A percentile compares a stretch with the other conserved stretches of the same genome.
Evolutionary conservation across 2,329 filamentous ascomycete species (phyloP).

Genomic region (Phaeophleospora eucalypticola): DNA sequence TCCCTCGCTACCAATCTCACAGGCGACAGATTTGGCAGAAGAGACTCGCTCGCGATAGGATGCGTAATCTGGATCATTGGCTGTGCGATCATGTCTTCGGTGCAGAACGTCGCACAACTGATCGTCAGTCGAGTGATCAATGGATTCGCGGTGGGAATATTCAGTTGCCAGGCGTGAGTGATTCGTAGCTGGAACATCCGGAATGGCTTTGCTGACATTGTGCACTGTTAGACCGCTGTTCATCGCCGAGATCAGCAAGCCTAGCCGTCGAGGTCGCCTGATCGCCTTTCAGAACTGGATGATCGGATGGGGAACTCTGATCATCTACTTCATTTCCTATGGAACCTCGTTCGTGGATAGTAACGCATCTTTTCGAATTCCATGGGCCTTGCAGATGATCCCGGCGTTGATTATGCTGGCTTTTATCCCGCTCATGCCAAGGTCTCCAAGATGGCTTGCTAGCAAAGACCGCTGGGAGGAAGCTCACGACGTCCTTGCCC

Average conservation of each 20-base stretch:
- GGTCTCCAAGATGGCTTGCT: slow-evolving; percentile 11
- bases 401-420: slow-evolving; percentile 10
- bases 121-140: slow-evolving; percentile 10
- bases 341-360: slow-evolving; percentile 9
- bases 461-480: slow-evolving; percentile 14
- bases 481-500: slow-evolving; percentile 11
- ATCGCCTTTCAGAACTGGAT: slow-evolving; percentile 15
- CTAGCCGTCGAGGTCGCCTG: slow-evolving; percentile 8
- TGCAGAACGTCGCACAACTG: slow-evolving; percentile 8
- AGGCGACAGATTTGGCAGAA: slow-evolving; percentile 9
- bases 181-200: too few species aligned
- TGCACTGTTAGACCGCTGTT: slow-evolving; percentile 9
- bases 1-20: slow-evolving; percentile 9
- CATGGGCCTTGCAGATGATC: slow-evolving; percentile 10
- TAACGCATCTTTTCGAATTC: slow-evolving; percentile 11
- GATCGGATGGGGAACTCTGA: slow-evolving; percentile 11
- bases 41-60: slow-evolving; percentile 8
- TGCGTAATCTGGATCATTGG: slow-evolving; percentile 12
- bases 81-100: slow-evolving; percentile 8
- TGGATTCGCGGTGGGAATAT: slow-evolving; percentile 12
- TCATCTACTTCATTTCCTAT: slow-evolving; percentile 13
- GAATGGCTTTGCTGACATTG: too few species aligned
- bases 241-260: slow-evolving; percentile 13
- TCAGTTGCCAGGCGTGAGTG: slow-evolving; percentile 9
- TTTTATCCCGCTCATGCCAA: slow-evolving; percentile 10